Percentiles rank a stretch among this genome's conserved stretches.
phyloP scores from a whole-genome alignment of 1,284 basidiomycete genomes.

The Ceratobasidium sp. region DNA sequence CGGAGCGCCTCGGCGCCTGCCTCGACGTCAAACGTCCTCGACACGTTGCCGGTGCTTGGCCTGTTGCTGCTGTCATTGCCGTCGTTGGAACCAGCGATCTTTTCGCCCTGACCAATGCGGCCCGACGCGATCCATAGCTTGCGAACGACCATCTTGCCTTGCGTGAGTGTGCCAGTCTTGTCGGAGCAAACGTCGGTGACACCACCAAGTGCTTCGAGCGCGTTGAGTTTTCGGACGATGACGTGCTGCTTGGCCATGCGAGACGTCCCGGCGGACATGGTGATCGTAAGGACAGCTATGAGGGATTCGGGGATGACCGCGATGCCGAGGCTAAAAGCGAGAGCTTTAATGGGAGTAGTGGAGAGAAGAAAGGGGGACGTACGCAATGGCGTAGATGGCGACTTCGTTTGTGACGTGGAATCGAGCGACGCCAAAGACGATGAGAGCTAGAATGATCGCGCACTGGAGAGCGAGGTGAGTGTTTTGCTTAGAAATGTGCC shows the following conservation, averaged over 20 bases:
- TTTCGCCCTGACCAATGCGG: neutral
- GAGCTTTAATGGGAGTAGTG: neutral
- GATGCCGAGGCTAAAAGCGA: conserved; percentile 29
- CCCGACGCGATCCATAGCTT: conserved; percentile 48
- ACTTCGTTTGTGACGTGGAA: conserved; percentile 63
- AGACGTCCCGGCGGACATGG: conserved; percentile 61
- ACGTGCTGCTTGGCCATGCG: conserved; percentile 51
- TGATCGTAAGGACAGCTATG: conserved; percentile 58
- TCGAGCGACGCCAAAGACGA: conserved; percentile 70
- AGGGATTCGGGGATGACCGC: conserved; percentile 55
- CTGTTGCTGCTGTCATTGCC: neutral
- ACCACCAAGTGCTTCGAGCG: conserved; percentile 71
- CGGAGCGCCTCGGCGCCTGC: conserved; percentile 29
- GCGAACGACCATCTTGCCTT: conserved; percentile 58
- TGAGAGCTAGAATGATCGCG: conserved; percentile 68
- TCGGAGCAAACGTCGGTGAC: conserved; percentile 71
- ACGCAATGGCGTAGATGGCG: conserved; percentile 62
- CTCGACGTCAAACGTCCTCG: conserved; percentile 35
- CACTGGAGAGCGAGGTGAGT: conserved; percentile 12
- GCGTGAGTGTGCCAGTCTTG: conserved; percentile 63
- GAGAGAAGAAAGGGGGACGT: neutral
- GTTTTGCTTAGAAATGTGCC: neutral
- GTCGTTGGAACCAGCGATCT: neutral
- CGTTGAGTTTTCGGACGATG: conserved; percentile 70
- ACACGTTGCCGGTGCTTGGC: conserved; percentile 7